Conservation (phyloP, 129 eudicot genomes). For the Silybum marianum region DNA sequence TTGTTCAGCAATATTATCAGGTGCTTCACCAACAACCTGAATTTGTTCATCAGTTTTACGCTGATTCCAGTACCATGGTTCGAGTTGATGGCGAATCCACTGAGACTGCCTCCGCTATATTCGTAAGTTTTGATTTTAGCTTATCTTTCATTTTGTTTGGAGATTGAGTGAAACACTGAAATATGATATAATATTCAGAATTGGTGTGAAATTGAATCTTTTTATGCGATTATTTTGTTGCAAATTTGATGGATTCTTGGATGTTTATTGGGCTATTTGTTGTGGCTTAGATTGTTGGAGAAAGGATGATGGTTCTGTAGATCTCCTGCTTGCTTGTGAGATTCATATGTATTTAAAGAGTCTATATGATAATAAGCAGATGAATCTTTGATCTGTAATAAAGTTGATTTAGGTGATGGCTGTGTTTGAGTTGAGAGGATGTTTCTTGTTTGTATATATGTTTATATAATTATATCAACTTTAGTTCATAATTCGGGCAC, state of each 20-base stretch:
- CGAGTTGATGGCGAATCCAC: slow-evolving; percentile 65
- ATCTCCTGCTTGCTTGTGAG: background rate
- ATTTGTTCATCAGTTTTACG: slow-evolving; percentile 69
- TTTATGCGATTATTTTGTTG: background rate
- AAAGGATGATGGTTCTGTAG: background rate
- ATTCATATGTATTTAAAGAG: background rate
- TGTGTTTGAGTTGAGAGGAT: background rate
- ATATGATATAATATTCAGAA: background rate
- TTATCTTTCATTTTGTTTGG: background rate
- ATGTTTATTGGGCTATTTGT: background rate
- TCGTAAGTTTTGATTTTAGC: slow-evolving; percentile 36
- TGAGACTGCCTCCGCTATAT: slow-evolving; percentile 61
- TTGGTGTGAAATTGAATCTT: background rate
- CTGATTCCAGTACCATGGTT: slow-evolving; percentile 67
- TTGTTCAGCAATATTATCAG: slow-evolving; percentile 78
- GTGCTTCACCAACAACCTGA: slow-evolving; percentile 72
- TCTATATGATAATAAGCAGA: background rate
- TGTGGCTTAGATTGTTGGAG: slow-evolving; percentile 9
- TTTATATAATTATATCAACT: background rate
- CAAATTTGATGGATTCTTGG: background rate
- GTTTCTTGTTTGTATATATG: background rate
- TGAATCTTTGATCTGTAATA: background rate
- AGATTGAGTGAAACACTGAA: background rate
- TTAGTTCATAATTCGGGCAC: slow-evolving; percentile 1
- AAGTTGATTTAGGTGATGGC: background rate